Evolutionary conservation across 305 asterid species (phyloP).

Genomic region (Solanum hybrid): DNA sequence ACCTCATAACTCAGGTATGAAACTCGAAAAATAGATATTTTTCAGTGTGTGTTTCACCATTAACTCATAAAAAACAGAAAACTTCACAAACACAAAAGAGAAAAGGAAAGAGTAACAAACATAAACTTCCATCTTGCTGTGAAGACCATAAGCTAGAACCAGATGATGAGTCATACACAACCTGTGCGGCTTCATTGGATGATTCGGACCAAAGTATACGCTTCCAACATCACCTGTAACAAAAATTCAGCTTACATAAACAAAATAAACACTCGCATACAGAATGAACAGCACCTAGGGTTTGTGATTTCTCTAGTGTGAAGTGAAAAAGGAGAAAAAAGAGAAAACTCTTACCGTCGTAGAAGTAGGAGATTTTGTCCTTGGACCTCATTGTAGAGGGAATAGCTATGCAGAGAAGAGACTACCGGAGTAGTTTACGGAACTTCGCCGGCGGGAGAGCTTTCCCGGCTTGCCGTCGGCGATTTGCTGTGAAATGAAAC

Average conservation of each 20-base stretch:
- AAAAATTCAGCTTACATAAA: not conserved
- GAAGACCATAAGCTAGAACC: constrained; percentile 87
- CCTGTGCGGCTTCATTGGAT: constrained; percentile 98
- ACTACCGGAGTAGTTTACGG: not conserved
- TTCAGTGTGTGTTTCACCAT: not conserved
- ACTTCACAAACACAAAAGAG: not conserved
- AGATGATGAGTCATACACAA: constrained; percentile 97
- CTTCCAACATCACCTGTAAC: constrained; percentile 93
- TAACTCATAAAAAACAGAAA: not conserved
- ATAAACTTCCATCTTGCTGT: constrained; percentile 93
- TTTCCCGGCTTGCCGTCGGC: not conserved
- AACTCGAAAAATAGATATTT: not conserved
- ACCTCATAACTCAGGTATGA: not conserved
- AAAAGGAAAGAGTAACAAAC: constrained; percentile 30
- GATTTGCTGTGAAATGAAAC: not conserved
- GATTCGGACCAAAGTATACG: constrained; percentile 93
- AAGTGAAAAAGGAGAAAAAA: not conserved
- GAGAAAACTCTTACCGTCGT: constrained; percentile 49
- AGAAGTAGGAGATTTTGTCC: constrained; percentile 86
- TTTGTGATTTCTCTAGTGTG: not conserved
- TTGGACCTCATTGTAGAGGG: constrained; percentile 57
- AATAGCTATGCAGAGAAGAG: not conserved
- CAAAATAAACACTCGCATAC: not conserved
- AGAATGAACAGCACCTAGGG: not conserved
- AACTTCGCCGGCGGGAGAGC: not conserved